These are phyloP conservation scores for Tulasnella sp. DNA, from an alignment of 768 basidiomycete genomes.

Conservation along the genomic window DNA sequence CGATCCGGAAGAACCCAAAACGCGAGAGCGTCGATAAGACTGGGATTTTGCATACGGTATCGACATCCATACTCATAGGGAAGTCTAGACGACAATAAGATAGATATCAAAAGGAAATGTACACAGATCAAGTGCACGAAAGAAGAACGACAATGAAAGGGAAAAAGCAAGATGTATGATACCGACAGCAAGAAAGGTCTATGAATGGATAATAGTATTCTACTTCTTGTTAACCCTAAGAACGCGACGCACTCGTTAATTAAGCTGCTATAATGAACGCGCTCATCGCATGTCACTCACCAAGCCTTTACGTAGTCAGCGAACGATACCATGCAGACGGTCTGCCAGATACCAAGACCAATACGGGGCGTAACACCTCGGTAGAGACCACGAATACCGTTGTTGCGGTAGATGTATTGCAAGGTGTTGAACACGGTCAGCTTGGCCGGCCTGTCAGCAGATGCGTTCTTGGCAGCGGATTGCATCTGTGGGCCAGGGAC, in stretches of 20 bases:
- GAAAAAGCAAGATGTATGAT: background rate
- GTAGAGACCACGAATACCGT: conserved; percentile 93
- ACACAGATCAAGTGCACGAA: background rate
- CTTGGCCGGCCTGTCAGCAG: conserved; percentile 77
- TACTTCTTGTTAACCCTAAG: conserved; percentile 17
- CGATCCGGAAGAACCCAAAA: background rate
- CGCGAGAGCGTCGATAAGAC: background rate
- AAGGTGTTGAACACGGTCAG: conserved; percentile 86
- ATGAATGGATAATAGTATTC: background rate
- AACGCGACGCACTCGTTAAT: background rate
- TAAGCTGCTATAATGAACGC: background rate
- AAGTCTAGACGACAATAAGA: background rate
- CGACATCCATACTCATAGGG: background rate
- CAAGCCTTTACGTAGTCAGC: conserved; percentile 92
- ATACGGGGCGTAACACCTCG: conserved; percentile 96
- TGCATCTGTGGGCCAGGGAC: conserved; percentile 63
- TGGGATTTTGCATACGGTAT: background rate
- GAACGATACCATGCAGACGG: conserved; percentile 97
- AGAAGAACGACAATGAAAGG: background rate
- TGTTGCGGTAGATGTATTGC: conserved; percentile 90
- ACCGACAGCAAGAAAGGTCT: background rate
- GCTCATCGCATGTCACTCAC: conserved; percentile 27
- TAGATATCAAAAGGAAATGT: background rate
- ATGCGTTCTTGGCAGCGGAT: conserved; percentile 84
- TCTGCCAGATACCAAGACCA: conserved; percentile 93